A percentile compares a stretch with the other conserved stretches of the same genome.
Conservation (phyloP, 1,284 basidiomycete genomes). For the Fomitopsis palustris region DNA sequence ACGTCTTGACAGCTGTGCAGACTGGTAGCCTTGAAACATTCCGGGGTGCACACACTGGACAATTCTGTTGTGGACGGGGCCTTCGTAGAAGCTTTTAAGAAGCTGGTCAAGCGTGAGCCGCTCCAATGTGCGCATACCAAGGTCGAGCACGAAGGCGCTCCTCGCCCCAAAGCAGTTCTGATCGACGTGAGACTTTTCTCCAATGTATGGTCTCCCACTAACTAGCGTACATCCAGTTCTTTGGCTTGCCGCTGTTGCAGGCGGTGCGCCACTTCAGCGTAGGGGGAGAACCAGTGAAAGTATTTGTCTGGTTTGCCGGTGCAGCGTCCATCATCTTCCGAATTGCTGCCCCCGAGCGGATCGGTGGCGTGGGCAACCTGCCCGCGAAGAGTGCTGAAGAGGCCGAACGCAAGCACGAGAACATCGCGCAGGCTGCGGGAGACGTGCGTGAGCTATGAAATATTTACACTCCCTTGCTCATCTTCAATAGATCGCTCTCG, state of each 20-base stretch:
- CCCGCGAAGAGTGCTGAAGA: slow-evolving; percentile 12
- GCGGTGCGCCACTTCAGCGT: slow-evolving; percentile 7
- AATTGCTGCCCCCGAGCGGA: slow-evolving; percentile 13
- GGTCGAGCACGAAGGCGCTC: background rate
- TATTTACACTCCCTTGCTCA: no score
- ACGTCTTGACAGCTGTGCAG: background rate
- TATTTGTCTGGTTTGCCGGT: slow-evolving; percentile 15
- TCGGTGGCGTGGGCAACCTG: slow-evolving; percentile 14
- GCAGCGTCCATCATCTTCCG: slow-evolving; percentile 10
- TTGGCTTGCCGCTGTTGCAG: slow-evolving; percentile 6
- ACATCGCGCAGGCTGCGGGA: slow-evolving; percentile 8
- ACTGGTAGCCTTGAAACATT: background rate
- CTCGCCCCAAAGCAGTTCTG: background rate
- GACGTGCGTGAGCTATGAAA: slow-evolving; percentile 9
- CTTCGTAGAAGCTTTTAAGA: background rate
- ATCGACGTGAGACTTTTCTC: slow-evolving; percentile 5
- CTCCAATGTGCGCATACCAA: slow-evolving; percentile 1
- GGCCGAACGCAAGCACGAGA: slow-evolving; percentile 6
- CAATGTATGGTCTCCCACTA: background rate
- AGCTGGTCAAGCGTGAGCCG: slow-evolving; percentile 1
- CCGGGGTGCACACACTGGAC: background rate
- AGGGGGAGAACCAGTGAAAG: slow-evolving; percentile 8
- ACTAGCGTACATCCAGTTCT: slow-evolving; percentile 10
- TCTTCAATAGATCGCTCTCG: slow-evolving; percentile 7
- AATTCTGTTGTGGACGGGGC: background rate